These are phyloP conservation scores for Calonectria honghensis DNA, from an alignment of 2,329 filamentous ascomycete genomes.

Conservation along the genomic window DNA sequence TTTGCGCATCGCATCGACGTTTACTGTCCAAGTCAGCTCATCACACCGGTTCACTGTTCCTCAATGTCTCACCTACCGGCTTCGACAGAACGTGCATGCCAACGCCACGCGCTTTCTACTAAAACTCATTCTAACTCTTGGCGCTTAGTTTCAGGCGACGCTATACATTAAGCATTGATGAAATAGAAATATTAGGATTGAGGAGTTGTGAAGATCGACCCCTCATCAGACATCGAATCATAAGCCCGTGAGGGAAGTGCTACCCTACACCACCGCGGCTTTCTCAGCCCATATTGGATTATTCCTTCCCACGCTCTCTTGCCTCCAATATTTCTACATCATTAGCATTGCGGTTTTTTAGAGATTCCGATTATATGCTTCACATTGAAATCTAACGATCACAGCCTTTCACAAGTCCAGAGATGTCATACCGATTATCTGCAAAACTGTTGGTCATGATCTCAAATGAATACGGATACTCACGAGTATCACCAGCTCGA, in stretches of 20 bases:
- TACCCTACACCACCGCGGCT: not conserved
- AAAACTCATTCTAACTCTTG: constrained; percentile 51
- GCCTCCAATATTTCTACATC: not conserved
- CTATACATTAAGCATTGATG: not conserved
- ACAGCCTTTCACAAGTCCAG: too few species aligned
- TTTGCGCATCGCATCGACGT: constrained; percentile 55
- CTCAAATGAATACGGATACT: not conserved
- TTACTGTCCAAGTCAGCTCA: constrained; percentile 46
- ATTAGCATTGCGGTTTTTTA: not conserved
- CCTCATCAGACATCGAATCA: constrained; percentile 7
- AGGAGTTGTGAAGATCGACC: not conserved
- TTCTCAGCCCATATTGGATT: not conserved
- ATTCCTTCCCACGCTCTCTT: not conserved
- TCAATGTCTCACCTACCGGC: constrained; percentile 45
- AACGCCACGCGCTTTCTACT: constrained; percentile 54
- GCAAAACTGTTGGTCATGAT: too few species aligned
- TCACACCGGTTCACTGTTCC: not conserved
- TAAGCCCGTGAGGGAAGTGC: fast-evolving
- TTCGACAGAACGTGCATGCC: constrained; percentile 56
- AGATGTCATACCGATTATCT: too few species aligned
- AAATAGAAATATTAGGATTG: not conserved
- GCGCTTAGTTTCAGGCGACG: not conserved
- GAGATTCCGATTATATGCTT: too few species aligned
- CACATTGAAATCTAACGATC: too few species aligned
- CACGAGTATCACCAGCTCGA: not conserved